Conservation (phyloP, 192 early-diverging fungal species). For the Kickxella alabastrina region DNA sequence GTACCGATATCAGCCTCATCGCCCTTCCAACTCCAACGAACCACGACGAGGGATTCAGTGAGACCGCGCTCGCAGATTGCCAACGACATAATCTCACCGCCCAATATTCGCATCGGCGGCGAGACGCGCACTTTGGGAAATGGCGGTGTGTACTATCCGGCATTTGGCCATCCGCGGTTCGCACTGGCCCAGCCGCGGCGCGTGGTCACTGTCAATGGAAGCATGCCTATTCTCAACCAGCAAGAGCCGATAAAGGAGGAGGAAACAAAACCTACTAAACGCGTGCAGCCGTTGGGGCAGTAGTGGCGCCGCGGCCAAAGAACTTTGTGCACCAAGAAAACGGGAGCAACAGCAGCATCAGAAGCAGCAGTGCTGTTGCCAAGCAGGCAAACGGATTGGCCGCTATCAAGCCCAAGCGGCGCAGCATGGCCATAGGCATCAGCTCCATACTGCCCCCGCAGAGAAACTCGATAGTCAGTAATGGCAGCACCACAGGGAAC, state of each 20-base stretch:
- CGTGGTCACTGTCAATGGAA: slow-evolving; percentile 19
- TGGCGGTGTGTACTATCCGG: slow-evolving; percentile 11
- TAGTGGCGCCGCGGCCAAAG: no score
- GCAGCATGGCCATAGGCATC: slow-evolving; percentile 20
- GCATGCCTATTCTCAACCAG: not conserved
- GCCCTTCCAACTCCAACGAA: not conserved
- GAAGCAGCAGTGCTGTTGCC: no score
- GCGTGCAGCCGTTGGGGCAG: no score
- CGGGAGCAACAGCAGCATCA: no score
- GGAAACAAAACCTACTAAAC: no score
- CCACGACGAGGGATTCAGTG: not conserved
- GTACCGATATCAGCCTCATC: slow-evolving; percentile 8
- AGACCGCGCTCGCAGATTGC: not conserved
- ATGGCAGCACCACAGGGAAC: not conserved
- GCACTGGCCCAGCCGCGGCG: slow-evolving; percentile 38
- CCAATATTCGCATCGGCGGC: slow-evolving; percentile 9
- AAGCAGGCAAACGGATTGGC: not conserved
- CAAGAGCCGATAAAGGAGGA: not conserved
- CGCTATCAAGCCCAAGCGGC: not conserved
- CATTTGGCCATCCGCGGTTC: slow-evolving; percentile 17
- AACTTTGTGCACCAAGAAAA: no score
- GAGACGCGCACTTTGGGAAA: slow-evolving; percentile 2
- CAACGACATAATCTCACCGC: no score
- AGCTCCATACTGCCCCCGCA: slow-evolving; percentile 9
- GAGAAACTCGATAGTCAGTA: not conserved